phyloP scores from a whole-genome alignment of 306 rosid species.

The Dalbergia cultrata region DNA sequence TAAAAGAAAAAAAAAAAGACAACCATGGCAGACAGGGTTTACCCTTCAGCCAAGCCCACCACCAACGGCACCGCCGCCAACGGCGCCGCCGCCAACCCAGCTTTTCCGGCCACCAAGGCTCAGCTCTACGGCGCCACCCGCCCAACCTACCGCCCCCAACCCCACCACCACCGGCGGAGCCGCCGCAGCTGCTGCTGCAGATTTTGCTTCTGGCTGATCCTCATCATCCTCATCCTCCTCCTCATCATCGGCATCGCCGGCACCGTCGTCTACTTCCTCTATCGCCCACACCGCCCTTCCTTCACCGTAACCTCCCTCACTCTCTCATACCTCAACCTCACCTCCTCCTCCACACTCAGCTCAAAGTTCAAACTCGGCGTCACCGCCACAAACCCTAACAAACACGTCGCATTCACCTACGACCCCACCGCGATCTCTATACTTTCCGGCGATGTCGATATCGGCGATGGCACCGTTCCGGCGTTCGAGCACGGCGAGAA shows the following conservation, averaged over 20 bases:
- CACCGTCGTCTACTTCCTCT: conserved; percentile 67
- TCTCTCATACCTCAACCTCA: conserved; percentile 52
- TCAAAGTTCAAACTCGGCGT: conserved; percentile 52
- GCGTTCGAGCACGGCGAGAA: conserved; percentile 67
- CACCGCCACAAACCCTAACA: conserved; percentile 55
- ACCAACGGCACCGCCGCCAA: conserved; percentile 18
- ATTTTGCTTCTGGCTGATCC: conserved; percentile 71
- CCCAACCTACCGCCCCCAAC: conserved; percentile 82
- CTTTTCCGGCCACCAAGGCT: conserved; percentile 74
- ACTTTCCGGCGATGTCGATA: conserved; percentile 32
- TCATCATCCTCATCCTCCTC: conserved; percentile 61
- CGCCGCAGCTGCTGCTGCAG: conserved; percentile 76
- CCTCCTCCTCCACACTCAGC: conserved; percentile 46
- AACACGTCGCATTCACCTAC: conserved; percentile 42
- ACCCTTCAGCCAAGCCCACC: conserved; percentile 67
- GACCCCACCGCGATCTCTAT: conserved; percentile 41
- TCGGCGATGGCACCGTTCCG: conserved; percentile 51
- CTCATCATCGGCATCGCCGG: conserved; percentile 65
- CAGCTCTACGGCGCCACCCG: conserved; percentile 85
- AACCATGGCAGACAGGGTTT: conserved; percentile 76
- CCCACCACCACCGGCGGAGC: conserved; percentile 65
- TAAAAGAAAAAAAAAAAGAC: background rate
- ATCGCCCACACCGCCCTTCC: conserved; percentile 66
- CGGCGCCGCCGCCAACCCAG: conserved; percentile 44
- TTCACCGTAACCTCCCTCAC: conserved; percentile 53